phyloP scores from a whole-genome alignment of 495 filamentous ascomycete genomes.

The Cairneyella variabilis region DNA sequence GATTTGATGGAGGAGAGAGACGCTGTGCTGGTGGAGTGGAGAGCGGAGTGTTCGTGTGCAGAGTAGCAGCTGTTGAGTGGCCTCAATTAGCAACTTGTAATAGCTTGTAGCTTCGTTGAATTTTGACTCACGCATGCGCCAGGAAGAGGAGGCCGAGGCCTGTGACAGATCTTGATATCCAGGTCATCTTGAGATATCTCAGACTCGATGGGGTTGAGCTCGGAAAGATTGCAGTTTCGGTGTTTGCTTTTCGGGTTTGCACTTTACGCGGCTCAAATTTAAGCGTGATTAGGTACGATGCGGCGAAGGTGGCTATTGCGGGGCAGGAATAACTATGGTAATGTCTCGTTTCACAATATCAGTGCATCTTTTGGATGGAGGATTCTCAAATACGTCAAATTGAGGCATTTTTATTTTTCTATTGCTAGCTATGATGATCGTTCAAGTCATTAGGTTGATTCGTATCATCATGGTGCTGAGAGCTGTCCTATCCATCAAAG shows the following conservation, averaged over 20 bases:
- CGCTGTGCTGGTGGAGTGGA: conserved; percentile 54
- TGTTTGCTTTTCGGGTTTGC: no score
- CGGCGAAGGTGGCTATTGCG: no score
- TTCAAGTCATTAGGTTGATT: conserved; percentile 21
- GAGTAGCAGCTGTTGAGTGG: conserved; percentile 65
- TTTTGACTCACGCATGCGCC: conserved; percentile 62
- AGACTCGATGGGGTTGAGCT: background rate
- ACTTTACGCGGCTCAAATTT: no score
- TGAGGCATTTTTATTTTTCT: conserved; percentile 24
- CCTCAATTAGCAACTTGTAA: background rate
- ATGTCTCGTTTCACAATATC: background rate
- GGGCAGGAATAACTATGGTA: no score
- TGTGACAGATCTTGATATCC: conserved; percentile 60
- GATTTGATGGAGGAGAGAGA: conserved; percentile 41
- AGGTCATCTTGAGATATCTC: conserved; percentile 50
- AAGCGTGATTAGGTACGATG: no score
- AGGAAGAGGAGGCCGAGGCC: conserved; percentile 63
- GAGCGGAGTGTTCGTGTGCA: conserved; percentile 74
- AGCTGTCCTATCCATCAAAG: conserved; percentile 12
- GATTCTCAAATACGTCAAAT: no score
- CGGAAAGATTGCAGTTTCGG: background rate
- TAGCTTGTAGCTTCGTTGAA: background rate
- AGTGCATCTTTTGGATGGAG: no score
- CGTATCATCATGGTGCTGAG: conserved; percentile 5
- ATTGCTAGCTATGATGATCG: conserved; percentile 23